These are phyloP conservation scores for Suhomyces chickasaworum DNA, from an alignment of 1,139 yeast genomes.

Conservation along the genomic window DNA sequence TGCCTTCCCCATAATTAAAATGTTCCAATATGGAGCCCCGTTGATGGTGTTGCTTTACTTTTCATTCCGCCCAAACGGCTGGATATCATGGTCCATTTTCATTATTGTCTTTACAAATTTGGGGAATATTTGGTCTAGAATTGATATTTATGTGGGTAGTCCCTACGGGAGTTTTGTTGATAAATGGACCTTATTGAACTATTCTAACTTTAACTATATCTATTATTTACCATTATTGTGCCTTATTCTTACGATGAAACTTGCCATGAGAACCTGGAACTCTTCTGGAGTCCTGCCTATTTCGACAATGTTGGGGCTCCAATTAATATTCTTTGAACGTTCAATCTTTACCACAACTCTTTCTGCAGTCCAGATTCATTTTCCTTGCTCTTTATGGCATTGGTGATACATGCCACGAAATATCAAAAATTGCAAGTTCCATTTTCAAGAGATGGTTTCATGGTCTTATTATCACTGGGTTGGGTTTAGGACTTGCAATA, in stretches of 20 bases:
- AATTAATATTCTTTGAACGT: slow-evolving; percentile 54
- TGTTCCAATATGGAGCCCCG: no score
- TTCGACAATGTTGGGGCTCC: slow-evolving; percentile 30
- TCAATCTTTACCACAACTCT: slow-evolving; percentile 54
- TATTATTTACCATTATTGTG: slow-evolving; percentile 24
- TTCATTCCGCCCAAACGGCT: no score
- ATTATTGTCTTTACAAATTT: no score
- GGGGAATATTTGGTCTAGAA: no score
- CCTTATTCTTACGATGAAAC: slow-evolving; percentile 36
- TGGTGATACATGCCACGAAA: slow-evolving; percentile 48
- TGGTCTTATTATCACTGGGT: slow-evolving; percentile 44
- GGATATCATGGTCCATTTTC: no score
- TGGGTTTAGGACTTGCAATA: slow-evolving; percentile 54
- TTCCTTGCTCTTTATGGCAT: slow-evolving; percentile 46
- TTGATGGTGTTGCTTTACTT: neutral
- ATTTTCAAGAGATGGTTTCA: slow-evolving; percentile 49
- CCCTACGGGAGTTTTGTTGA: slow-evolving; percentile 23
- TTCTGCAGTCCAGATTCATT: slow-evolving; percentile 54
- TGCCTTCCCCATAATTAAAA: no score
- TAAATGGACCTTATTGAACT: slow-evolving; percentile 28
- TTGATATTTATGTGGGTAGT: neutral
- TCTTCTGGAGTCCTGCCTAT: slow-evolving; percentile 44
- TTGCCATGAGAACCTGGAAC: slow-evolving; percentile 53
- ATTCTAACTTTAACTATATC: neutral
- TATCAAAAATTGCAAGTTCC: slow-evolving; percentile 37